Conservation (phyloP, 129 eudicot species). For the Apium graveolens region DNA sequence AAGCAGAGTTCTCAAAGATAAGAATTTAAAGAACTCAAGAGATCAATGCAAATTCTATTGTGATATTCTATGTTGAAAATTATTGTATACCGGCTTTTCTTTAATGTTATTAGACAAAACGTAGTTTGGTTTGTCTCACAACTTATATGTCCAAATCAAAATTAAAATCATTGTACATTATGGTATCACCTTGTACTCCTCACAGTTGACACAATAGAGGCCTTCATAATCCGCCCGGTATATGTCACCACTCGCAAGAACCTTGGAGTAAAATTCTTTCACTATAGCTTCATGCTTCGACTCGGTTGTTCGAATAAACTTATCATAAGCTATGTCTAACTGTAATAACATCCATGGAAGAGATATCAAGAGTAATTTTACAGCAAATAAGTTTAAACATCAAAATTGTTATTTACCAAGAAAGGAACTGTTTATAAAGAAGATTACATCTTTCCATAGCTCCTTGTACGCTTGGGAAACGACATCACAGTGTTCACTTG, state of each 20-base stretch:
- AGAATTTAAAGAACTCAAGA: background rate
- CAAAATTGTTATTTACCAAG: background rate
- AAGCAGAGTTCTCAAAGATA: background rate
- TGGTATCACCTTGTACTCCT: conserved; percentile 82
- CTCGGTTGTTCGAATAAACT: conserved; percentile 87
- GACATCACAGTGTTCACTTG: conserved; percentile 69
- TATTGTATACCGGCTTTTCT: background rate
- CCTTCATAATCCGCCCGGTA: conserved; percentile 96
- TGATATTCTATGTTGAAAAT: background rate
- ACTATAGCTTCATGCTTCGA: conserved; percentile 83
- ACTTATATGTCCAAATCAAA: background rate
- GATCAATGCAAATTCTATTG: background rate
- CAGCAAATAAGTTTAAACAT: conserved; percentile 6
- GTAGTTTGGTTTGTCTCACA: background rate
- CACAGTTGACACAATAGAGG: conserved; percentile 92
- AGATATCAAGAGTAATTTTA: conserved; percentile 4
- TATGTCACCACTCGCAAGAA: conserved; percentile 90
- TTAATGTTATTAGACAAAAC: background rate
- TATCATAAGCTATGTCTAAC: conserved; percentile 89
- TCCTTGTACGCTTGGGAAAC: conserved; percentile 76
- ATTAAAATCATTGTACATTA: background rate
- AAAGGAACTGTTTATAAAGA: background rate
- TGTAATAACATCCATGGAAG: conserved; percentile 23
- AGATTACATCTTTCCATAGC: conserved; percentile 76
- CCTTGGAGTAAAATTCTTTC: conserved; percentile 75